Conservation (phyloP, 345 rosid species). For the Hibiscus mutabilis region DNA sequence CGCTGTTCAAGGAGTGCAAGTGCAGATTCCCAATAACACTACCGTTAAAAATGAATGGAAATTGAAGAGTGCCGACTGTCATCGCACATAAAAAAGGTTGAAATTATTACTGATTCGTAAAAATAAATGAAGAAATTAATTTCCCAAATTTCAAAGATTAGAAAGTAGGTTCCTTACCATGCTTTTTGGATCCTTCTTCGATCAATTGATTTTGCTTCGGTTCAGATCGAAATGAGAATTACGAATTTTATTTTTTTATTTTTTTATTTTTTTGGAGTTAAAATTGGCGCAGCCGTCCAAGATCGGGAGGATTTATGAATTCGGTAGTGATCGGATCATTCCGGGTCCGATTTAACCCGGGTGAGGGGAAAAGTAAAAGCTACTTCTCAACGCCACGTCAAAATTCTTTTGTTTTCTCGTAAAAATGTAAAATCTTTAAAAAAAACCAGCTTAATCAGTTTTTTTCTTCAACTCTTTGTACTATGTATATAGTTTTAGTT, state of each 20-base stretch:
- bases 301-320: not conserved
- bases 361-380: no score
- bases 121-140: no score
- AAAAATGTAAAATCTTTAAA: no score
- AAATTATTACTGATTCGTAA: no score
- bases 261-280: no score
- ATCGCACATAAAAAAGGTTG: not conserved
- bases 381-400: no score
- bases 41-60: conserved; percentile 86
- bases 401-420: no score
- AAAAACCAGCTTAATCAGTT: no score
- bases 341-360: no score
- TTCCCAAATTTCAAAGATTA: not conserved
- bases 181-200: not conserved
- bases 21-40: conserved; percentile 82
- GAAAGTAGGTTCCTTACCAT: conserved; percentile 13
- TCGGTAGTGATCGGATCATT: not conserved
- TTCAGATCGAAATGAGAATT: not conserved
- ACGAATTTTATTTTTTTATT: not conserved
- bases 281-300: no score
- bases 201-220: not conserved
- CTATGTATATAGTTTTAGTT: no score
- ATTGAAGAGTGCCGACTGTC: conserved; percentile 90
- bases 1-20: conserved; percentile 89
- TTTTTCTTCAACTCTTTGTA: no score